Evolutionary conservation across 371 early-diverging fungal species (phyloP).

Genomic region (Rhizomucor miehei): DNA sequence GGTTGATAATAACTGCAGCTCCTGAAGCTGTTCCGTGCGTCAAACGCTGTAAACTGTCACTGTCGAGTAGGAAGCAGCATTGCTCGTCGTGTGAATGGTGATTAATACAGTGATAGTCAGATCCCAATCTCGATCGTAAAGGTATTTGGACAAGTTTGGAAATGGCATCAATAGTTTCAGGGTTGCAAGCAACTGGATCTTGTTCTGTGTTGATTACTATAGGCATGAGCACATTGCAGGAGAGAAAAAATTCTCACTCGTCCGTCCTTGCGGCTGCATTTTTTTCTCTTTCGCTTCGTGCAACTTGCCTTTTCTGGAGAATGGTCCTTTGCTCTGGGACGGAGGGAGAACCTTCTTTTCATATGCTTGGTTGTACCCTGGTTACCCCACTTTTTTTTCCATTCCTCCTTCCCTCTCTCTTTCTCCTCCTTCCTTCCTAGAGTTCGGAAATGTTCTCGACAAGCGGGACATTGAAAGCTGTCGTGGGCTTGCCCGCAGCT

Average conservation of each 20-base stretch:
- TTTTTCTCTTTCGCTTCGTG: no score
- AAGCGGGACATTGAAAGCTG: conserved; percentile 5
- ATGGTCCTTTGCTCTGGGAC: no score
- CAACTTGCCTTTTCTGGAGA: no score
- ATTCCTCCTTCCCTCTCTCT: conserved; percentile 8
- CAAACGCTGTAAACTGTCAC: conserved; percentile 7
- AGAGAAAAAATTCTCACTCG: no score
- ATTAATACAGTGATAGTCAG: conserved; percentile 10
- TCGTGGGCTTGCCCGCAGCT: conserved; percentile 11
- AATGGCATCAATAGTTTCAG: no score
- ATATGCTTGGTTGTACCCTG: no score
- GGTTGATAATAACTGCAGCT: conserved; percentile 3
- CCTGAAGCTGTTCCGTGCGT: conserved; percentile 16
- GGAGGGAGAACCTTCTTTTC: no score
- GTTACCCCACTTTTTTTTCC: no score
- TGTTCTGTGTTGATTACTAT: no score
- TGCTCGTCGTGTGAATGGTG: conserved; percentile 4
- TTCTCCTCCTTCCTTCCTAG: conserved; percentile 5
- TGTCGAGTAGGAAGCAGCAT: conserved; percentile 5
- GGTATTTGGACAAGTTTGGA: conserved; percentile 19
- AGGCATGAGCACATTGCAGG: no score
- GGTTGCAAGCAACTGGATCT: no score
- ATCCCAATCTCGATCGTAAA: conserved; percentile 17
- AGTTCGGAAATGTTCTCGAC: conserved; percentile 1
- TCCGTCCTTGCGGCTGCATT: no score